Evolutionary conservation across 306 rosid species (phyloP).

Genomic region (Oxytropis ochrocephala): DNA sequence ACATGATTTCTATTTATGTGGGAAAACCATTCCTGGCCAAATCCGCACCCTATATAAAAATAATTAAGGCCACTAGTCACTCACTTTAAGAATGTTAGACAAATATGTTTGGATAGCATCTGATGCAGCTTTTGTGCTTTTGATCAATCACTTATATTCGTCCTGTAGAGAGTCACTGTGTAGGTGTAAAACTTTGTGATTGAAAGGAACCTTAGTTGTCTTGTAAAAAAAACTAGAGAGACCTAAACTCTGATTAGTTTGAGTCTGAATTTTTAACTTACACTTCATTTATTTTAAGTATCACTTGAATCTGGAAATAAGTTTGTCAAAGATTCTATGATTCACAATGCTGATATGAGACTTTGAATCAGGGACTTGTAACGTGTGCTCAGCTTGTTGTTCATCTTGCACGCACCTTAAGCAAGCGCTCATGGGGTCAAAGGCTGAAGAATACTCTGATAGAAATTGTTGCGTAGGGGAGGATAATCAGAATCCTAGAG

Average conservation of each 20-base stretch:
- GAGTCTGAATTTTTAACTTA: neutral
- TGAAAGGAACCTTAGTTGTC: neutral
- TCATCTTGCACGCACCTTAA: constrained; percentile 75
- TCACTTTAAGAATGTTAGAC: neutral
- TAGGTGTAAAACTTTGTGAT: neutral
- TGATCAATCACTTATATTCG: neutral
- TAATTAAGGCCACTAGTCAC: neutral
- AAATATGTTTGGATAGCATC: neutral
- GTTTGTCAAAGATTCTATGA: constrained; percentile 39
- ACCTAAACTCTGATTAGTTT: neutral
- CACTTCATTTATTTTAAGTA: constrained; percentile 38
- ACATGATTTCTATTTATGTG: neutral
- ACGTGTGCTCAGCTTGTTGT: constrained; percentile 73
- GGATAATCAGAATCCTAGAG: constrained; percentile 42
- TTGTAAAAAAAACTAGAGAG: neutral
- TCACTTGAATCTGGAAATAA: constrained; percentile 32
- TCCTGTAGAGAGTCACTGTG: neutral
- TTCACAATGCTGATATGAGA: constrained; percentile 49
- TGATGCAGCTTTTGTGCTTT: neutral
- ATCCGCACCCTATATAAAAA: neutral
- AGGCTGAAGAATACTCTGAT: constrained; percentile 62
- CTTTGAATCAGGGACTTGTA: constrained; percentile 80
- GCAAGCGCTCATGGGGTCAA: constrained; percentile 53
- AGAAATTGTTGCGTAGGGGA: constrained; percentile 55
- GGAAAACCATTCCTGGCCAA: neutral